Conservation (phyloP, 495 filamentous ascomycete genomes). For the Durotheca rogersii region DNA sequence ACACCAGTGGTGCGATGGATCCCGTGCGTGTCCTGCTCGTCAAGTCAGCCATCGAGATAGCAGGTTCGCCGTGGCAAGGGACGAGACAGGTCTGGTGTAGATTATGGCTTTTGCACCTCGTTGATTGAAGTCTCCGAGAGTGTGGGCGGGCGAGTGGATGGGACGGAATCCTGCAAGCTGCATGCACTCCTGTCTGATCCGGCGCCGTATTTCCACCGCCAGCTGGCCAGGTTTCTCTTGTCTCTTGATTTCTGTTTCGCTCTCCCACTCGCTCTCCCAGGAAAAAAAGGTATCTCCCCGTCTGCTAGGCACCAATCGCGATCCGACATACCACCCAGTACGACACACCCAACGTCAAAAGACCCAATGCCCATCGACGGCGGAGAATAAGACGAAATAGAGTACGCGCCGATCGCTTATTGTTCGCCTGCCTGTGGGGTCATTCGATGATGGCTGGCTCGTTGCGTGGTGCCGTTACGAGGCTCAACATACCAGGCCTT, state of each 20-base stretch:
- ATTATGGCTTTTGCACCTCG: conserved; percentile 19
- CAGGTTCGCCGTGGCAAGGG: background rate
- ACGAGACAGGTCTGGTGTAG: conserved; percentile 10
- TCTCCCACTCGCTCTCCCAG: no score
- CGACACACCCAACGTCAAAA: background rate
- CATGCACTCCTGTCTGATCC: conserved; percentile 32
- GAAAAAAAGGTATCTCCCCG: no score
- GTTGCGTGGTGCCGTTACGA: no score
- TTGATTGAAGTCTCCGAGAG: conserved; percentile 20
- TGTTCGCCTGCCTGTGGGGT: background rate
- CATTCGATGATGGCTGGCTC: background rate
- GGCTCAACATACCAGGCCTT: no score
- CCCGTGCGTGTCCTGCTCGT: no score
- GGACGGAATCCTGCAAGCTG: conserved; percentile 26
- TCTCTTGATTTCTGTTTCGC: no score
- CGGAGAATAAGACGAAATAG: conserved; percentile 19
- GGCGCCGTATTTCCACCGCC: conserved; percentile 12
- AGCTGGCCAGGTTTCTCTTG: conserved; percentile 15
- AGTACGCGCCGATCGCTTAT: background rate
- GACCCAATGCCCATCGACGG: conserved; percentile 2
- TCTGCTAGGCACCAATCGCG: conserved; percentile 4
- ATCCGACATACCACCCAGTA: conserved; percentile 1
- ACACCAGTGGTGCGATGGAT: no score
- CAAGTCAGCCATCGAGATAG: conserved; percentile 1
- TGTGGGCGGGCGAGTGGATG: conserved; percentile 18